A percentile compares a stretch with the other conserved stretches of the same genome.
phyloP scores from a whole-genome alignment of 495 filamentous ascomycete genomes.

The Penicillium arizonense region DNA sequence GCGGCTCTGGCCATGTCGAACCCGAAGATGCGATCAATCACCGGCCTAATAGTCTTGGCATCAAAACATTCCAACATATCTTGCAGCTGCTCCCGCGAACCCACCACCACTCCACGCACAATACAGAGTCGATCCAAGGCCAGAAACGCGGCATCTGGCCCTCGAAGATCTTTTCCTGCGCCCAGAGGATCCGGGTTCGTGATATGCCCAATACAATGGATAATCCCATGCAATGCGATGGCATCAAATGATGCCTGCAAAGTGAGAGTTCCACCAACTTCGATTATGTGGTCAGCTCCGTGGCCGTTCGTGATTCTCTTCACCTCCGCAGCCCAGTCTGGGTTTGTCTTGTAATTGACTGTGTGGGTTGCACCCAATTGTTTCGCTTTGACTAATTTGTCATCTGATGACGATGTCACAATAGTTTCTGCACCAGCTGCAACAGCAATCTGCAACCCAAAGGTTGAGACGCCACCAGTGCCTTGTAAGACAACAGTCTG shows the following conservation, averaged over 20 bases:
- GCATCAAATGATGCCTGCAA: slow-evolving; percentile 37
- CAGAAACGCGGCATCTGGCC: slow-evolving; percentile 9
- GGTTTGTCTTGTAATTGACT: slow-evolving; percentile 31
- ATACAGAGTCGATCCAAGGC: slow-evolving; percentile 8
- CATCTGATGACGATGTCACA: slow-evolving; percentile 28
- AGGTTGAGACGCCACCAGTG: slow-evolving; percentile 32
- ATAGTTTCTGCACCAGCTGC: slow-evolving; percentile 24
- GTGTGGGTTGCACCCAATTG: slow-evolving; percentile 17
- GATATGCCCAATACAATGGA: slow-evolving; percentile 43
- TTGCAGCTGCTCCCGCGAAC: slow-evolving; percentile 17
- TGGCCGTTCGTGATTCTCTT: slow-evolving; percentile 23
- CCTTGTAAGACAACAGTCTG: slow-evolving; percentile 32
- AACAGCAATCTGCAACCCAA: slow-evolving; percentile 24
- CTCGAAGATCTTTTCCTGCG: not conserved
- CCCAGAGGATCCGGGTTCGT: slow-evolving; percentile 4
- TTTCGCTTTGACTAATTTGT: slow-evolving; percentile 18
- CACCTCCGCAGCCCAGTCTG: slow-evolving; percentile 28
- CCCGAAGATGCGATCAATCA: slow-evolving; percentile 27
- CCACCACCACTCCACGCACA: slow-evolving; percentile 27
- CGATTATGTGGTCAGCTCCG: slow-evolving; percentile 40
- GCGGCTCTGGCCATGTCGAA: slow-evolving; percentile 25
- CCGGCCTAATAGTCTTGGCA: slow-evolving; percentile 6
- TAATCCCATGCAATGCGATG: slow-evolving; percentile 42
- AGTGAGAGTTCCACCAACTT: slow-evolving; percentile 48
- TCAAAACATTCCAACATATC: slow-evolving; percentile 17